Base-by-base conservation (phyloP, 2,329 filamentous ascomycete species). In the Penicillium sp. region DNA sequence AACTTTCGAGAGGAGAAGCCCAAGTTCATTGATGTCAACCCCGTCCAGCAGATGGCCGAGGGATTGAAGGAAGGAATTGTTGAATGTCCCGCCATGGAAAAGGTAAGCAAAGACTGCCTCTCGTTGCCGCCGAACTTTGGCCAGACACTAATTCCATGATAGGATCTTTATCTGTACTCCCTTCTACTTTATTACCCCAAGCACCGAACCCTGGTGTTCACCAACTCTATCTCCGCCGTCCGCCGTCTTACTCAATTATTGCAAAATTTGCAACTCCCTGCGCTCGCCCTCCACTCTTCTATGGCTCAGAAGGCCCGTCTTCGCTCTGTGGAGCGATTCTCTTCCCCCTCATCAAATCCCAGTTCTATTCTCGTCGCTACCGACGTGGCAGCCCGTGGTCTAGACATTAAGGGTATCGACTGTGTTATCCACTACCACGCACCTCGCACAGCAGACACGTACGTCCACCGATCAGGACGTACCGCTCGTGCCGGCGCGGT, bases 281-380 rank as follows among this genome's bases (percentile, higher is more conserved):
- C 88, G 1, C 81, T 91, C 11, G 87, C 90, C 0, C 81, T 99
- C 0, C 95, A 99, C 76, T 97, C 92, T 0, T 90, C 92, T 64
- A 98, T 99, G 95, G 84, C 88, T 1, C 95, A 99, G 77, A 98
- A 98, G 75, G 93, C 95, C 3, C 92, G 95, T 46, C 82, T 97
- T n/a, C 88, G 94, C 40, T 94, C 92, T 1, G 85, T 99, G 2
- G 95, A 99, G 73, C 89, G 90, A 41, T 98, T 99, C 78, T 88
- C 89, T 1, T 85, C 85, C 2, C 80, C 86, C 0, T 73, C 77
- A 0, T 69, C 76, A 5, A 81, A 85, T 49, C 77, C 81, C 33
- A 81, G 75, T 68, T 85, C 88, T 1, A 89, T 98, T 47, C 85
- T 98, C 2, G 85, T 99, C 18, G 92, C 95, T 3, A 98, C 95